These are phyloP conservation scores for Malassezia obtusa DNA, from an alignment of 1,284 basidiomycete species.

Conservation along the genomic window DNA sequence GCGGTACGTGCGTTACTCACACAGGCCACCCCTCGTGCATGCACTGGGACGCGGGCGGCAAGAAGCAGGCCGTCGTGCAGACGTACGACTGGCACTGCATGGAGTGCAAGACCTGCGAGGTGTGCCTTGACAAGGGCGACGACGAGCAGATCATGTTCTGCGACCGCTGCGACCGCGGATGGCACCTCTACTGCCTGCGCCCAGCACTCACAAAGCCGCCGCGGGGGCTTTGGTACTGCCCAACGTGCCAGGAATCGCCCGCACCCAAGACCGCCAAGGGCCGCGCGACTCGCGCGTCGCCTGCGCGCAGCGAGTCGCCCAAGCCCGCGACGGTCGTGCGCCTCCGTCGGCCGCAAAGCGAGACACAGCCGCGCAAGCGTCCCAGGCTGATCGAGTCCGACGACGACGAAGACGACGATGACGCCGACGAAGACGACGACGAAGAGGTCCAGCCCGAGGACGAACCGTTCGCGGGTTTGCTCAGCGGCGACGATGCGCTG, in stretches of 20 bases:
- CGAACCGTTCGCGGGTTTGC: constrained; percentile 67
- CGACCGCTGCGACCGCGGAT: constrained; percentile 89
- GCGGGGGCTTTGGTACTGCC: constrained; percentile 34
- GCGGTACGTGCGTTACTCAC: constrained; percentile 26
- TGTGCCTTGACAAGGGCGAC: constrained; percentile 73
- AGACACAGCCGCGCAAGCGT: background rate
- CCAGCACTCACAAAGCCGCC: constrained; percentile 52
- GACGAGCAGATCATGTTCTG: constrained; percentile 84
- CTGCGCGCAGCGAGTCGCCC: background rate
- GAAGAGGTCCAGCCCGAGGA: constrained; percentile 19
- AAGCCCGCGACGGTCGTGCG: constrained; percentile 3
- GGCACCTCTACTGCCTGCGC: constrained; percentile 78
- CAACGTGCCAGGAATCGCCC: constrained; percentile 21
- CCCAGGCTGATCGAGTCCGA: background rate
- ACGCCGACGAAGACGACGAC: background rate
- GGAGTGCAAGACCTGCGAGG: constrained; percentile 87
- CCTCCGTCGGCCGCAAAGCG: background rate
- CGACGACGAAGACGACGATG: background rate
- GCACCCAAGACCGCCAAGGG: background rate
- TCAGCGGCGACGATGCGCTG: constrained; percentile 64
- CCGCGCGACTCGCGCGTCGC: background rate
- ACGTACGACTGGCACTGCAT: constrained; percentile 78
- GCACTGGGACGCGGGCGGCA: constrained; percentile 49
- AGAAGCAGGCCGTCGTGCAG: constrained; percentile 51
- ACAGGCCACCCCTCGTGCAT: constrained; percentile 46